These are phyloP conservation scores for Diaporthe vaccinii DNA, from an alignment of 2,329 filamentous ascomycete species.

Conservation along the genomic window DNA sequence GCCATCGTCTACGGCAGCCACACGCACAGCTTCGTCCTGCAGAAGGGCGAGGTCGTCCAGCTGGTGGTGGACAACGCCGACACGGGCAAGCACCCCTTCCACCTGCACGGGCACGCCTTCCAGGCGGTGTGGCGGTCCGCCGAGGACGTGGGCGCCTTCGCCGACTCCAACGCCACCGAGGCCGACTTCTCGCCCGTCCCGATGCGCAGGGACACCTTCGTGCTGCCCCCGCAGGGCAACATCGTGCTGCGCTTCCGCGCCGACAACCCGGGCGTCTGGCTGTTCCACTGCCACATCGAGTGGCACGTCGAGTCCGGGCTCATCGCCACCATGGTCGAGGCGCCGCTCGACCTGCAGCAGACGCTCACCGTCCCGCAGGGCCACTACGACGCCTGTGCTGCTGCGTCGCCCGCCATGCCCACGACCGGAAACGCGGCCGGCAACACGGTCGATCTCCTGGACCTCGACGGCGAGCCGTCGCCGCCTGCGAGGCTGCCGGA, in stretches of 20 bases:
- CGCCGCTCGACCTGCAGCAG: conserved; percentile 59
- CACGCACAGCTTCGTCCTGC: conserved; percentile 76
- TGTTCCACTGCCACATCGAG: conserved; percentile 67
- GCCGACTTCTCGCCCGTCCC: conserved; percentile 67
- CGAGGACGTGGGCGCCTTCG: conserved; percentile 70
- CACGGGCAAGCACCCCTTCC: conserved; percentile 79
- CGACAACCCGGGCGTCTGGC: conserved; percentile 71
- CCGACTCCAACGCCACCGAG: conserved; percentile 54
- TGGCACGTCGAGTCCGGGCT: conserved; percentile 67
- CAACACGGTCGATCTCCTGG: conserved; percentile 73
- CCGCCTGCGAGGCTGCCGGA: conserved; percentile 65
- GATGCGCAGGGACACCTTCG: conserved; percentile 77
- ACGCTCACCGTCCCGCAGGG: conserved; percentile 60
- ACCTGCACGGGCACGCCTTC: conserved; percentile 83
- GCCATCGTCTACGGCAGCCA: conserved; percentile 74
- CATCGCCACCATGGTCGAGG: conserved; percentile 54
- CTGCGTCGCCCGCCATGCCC: conserved; percentile 57
- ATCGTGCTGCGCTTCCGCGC: conserved; percentile 77
- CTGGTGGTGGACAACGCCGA: conserved; percentile 85
- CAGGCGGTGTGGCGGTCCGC: conserved; percentile 74
- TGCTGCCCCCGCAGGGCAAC: conserved; percentile 75
- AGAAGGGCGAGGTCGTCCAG: conserved; percentile 77
- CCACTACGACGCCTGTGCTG: conserved; percentile 59
- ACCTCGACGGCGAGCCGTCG: conserved; percentile 54
- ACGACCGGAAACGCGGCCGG: conserved; percentile 80